phyloP scores from a whole-genome alignment of 2,329 filamentous ascomycete genomes.

The Fusarium abutilonis region DNA sequence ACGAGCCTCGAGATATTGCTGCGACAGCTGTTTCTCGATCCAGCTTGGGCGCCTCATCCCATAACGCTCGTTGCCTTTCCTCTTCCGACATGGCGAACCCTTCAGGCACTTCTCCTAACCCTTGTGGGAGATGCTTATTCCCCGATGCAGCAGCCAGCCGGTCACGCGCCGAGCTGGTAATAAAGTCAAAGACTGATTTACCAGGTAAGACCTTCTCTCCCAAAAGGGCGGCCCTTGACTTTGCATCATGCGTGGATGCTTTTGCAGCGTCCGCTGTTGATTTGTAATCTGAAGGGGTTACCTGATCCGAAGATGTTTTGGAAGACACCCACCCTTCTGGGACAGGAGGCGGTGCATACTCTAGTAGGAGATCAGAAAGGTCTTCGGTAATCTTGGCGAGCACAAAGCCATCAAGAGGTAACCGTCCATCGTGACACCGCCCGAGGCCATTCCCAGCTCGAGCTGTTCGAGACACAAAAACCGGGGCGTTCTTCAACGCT shows the following conservation, averaged over 20 bases:
- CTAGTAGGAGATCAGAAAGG: conserved; percentile 43
- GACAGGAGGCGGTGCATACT: conserved; percentile 72
- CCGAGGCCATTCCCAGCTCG: conserved; percentile 50
- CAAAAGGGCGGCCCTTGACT: conserved; percentile 78
- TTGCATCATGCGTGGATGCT: conserved; percentile 77
- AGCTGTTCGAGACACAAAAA: conserved; percentile 74
- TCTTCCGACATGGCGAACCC: conserved; percentile 71
- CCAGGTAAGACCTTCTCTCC: conserved; percentile 82
- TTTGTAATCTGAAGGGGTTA: conserved; percentile 54
- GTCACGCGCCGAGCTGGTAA: conserved; percentile 80
- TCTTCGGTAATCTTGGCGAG: conserved; percentile 66
- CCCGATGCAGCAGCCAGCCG: conserved; percentile 80
- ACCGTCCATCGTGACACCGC: conserved; percentile 83
- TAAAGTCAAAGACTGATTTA: conserved; percentile 95
- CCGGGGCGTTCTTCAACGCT: conserved; percentile 70
- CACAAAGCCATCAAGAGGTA: conserved; percentile 83
- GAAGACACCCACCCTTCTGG: conserved; percentile 78
- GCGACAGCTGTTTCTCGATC: conserved; percentile 74
- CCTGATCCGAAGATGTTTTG: conserved; percentile 50
- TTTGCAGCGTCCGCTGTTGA: conserved; percentile 83
- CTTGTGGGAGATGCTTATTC: conserved; percentile 79
- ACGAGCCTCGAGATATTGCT: conserved; percentile 71
- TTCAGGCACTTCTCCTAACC: conserved; percentile 76
- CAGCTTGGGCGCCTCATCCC: conserved; percentile 69
- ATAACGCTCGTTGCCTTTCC: conserved; percentile 67